Base-by-base conservation (phyloP, 805 yeast species). In the Hyphopichia homilentoma region DNA sequence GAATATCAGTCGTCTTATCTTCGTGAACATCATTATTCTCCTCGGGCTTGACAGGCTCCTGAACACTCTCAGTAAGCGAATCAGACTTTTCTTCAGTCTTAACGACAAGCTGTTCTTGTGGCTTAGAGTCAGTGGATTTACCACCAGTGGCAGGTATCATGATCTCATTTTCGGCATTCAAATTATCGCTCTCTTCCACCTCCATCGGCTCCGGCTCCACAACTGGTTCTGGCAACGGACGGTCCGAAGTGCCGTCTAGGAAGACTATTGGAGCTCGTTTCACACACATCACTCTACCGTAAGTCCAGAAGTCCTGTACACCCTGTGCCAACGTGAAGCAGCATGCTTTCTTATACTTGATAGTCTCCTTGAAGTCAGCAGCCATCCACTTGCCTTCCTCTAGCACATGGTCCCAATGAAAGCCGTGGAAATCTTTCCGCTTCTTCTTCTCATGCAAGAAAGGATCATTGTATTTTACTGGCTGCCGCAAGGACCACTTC, bases 401-500 rank as follows among this genome's bases (percentile, higher is more conserved):
- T 4, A 93, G 41, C 16, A 90, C 41, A 36, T 71, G 59, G 45
- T 83, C 90, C 86, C 94, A 78, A 42, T 84, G 89, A 3, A 78
- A 62, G 19, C 66, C 62, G n/a, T 51, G 52, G 9, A 63, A 54
- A 20, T 8, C 11, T 20, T 20, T 20, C 11, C 11, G 7, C 30
- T 41, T 44, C 20, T 34, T 45, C 35, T 52, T 48, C 16, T 38
- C 24, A 6, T 40, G 21, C 27, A 47, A 35, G 40, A 74, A 74
- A 0, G 97, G 96, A 43, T 86, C 95, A 8, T 68, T 50, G 47
- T 70, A 81, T 41, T 75, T 71, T 32, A 73, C 66, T 0, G 95
- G 95, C 54, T 93, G 98, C 33, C 95, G 70, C 33, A 93, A 64
- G 15, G 95, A 81, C 97, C 98, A 93, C 47, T 84, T 79, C 2